These are phyloP conservation scores for Aspergillus vadensis DNA, from an alignment of 2,329 filamentous ascomycete species.

Conservation along the genomic window DNA sequence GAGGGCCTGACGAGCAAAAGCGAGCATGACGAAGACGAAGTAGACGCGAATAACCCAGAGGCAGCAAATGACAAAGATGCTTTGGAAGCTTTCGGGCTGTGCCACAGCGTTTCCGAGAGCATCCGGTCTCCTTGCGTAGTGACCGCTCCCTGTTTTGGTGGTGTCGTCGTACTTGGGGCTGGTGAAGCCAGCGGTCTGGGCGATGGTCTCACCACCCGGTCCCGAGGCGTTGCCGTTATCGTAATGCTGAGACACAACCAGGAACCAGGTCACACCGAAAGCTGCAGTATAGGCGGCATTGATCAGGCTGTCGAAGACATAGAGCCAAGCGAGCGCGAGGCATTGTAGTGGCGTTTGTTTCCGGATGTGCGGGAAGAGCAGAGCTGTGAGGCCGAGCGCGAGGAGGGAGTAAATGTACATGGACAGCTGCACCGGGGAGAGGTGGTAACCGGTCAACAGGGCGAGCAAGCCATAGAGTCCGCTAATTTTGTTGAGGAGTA, in stretches of 20 bases:
- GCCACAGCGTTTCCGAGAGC: slow-evolving; percentile 66
- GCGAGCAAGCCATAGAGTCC: slow-evolving; percentile 89
- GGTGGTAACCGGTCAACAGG: slow-evolving; percentile 79
- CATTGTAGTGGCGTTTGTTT: slow-evolving; percentile 76
- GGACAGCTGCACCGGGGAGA: slow-evolving; percentile 79
- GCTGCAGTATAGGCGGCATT: slow-evolving; percentile 80
- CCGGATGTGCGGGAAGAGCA: slow-evolving; percentile 78
- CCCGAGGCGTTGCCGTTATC: slow-evolving; percentile 48
- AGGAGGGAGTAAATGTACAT: slow-evolving; percentile 88
- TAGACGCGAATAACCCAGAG: slow-evolving; percentile 79
- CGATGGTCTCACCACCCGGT: slow-evolving; percentile 59
- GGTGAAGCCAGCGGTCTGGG: slow-evolving; percentile 66
- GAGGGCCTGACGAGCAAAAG: slow-evolving; percentile 76
- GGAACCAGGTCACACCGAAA: slow-evolving; percentile 85
- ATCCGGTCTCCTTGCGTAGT: slow-evolving; percentile 40
- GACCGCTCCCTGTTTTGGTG: slow-evolving; percentile 53
- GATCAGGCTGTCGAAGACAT: slow-evolving; percentile 77
- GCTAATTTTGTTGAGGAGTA: slow-evolving; percentile 89
- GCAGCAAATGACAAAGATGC: slow-evolving; percentile 72
- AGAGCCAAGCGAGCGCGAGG: slow-evolving; percentile 80
- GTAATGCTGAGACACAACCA: slow-evolving; percentile 65
- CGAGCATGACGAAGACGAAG: slow-evolving; percentile 80
- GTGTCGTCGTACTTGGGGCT: slow-evolving; percentile 64
- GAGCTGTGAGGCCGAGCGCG: slow-evolving; percentile 67
- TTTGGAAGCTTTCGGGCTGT: slow-evolving; percentile 69